A percentile compares a stretch with the other conserved stretches of the same genome.
Evolutionary conservation across 164 flowering plant genomes (phyloP).

Genomic region (Dillenia suffruticosa): DNA sequence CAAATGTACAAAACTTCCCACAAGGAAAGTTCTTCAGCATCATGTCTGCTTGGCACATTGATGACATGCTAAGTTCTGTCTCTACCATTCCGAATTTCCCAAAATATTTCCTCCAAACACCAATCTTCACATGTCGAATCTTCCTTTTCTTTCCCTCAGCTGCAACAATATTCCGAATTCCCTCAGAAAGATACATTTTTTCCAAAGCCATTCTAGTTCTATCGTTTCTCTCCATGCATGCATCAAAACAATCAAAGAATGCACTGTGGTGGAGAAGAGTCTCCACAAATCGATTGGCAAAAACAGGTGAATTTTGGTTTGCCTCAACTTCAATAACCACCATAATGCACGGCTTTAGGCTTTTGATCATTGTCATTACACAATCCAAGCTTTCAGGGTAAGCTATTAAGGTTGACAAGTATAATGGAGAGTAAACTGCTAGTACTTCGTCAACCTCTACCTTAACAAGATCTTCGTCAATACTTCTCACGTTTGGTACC

Average conservation of each 20-base stretch:
- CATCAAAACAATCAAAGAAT: slow-evolving; percentile 38
- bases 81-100: slow-evolving; percentile 46
- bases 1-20: slow-evolving; percentile 36
- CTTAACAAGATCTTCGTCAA: slow-evolving; percentile 33
- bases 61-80: slow-evolving; percentile 34
- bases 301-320: slow-evolving; percentile 42
- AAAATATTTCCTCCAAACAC: slow-evolving; percentile 50
- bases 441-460: slow-evolving; percentile 37
- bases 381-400: slow-evolving; percentile 28
- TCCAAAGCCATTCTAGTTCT: slow-evolving; percentile 24
- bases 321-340: slow-evolving; percentile 45
- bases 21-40: slow-evolving; percentile 25
- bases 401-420: slow-evolving; percentile 21
- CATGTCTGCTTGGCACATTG: slow-evolving; percentile 40
- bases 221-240: slow-evolving; percentile 29
- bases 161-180: slow-evolving; percentile 43
- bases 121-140: slow-evolving; percentile 33
- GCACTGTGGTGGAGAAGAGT: slow-evolving; percentile 46
- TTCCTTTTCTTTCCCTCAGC: slow-evolving; percentile 47
- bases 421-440: slow-evolving; percentile 23
- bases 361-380: slow-evolving; percentile 38
- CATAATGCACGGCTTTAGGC: slow-evolving; percentile 40
- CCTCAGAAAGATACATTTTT: slow-evolving; percentile 19
- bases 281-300: slow-evolving; percentile 45
- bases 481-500: slow-evolving; percentile 32